Base-by-base conservation (phyloP, 2,329 filamentous ascomycete genomes). In the Cladophialophora chaetospira region DNA sequence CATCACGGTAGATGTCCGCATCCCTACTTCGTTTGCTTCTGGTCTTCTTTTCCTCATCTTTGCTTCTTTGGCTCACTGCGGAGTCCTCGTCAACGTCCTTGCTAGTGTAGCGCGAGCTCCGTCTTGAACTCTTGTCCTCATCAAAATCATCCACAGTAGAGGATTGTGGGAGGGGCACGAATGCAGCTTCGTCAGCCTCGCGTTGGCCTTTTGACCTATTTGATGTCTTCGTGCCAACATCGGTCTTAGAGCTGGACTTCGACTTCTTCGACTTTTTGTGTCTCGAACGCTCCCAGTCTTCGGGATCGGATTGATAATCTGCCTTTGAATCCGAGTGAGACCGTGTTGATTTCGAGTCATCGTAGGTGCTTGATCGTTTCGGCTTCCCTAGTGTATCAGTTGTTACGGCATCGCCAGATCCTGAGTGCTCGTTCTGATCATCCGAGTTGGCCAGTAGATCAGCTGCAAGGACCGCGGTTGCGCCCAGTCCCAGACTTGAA, bases 71-170 rank as follows among this genome's bases (percentile, higher is more conserved):
- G 26, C 71, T 72, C 4, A 67, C 63, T 3, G 71, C 68, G 5
- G 72, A 75, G 3, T 65, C 64, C 15, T 69, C 61, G 36, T 76
- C 73, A 43, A 77, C 74, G 54, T 73, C 67, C 23, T 56, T 62
- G 25, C 63, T 67, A 45, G 55, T 57, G n/a, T 49, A 40, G 57
- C 68, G 69, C 11, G 71, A 70, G 57, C 69, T 69, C 49, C 68
- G 68, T 51, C 66, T 66, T 4, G 65, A 67, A 47, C 67, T 70
- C 56, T 67, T 68, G 3, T 67, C 56, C 5, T 64, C 68, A 19
- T 47, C 29, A 11, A 53, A 29, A 8, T 61, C 64, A 48, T 60
- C 58, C 15, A 59, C 60, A 3, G 52, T 50, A 26, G 57, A 60
- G 10, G 61, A 57, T 46, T 63, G 64, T n/a, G 55, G 38, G 33